Evolutionary conservation across 805 yeast genomes (phyloP).

Genomic region (Kodamaea hsintzibuensis): DNA sequence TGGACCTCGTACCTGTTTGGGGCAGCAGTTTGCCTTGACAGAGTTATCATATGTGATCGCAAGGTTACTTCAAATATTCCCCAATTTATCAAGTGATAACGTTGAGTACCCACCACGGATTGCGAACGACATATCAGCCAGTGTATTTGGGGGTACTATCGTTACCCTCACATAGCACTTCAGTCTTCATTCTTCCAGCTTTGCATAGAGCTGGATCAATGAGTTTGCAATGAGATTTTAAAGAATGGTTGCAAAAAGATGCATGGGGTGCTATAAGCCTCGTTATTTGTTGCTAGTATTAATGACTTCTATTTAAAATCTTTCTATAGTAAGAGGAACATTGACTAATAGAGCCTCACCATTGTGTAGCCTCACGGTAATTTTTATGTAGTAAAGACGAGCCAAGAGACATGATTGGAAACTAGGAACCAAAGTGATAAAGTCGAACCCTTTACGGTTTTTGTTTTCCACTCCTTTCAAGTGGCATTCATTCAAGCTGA

Average conservation of each 20-base stretch:
- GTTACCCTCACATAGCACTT: background rate
- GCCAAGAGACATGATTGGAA: conserved; percentile 40
- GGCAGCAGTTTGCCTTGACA: conserved; percentile 26
- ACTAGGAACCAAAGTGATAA: conserved; percentile 38
- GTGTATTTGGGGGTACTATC: background rate
- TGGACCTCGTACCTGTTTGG: conserved; percentile 26
- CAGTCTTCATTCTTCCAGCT: too few species aligned
- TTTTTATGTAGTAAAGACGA: conserved; percentile 36
- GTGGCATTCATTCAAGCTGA: conserved; percentile 31
- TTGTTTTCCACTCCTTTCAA: conserved; percentile 26
- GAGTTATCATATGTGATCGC: conserved; percentile 21
- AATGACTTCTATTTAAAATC: conserved; percentile 3
- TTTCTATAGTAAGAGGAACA: conserved; percentile 37
- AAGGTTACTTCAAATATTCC: conserved; percentile 20
- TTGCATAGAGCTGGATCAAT: background rate
- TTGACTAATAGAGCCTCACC: conserved; percentile 33
- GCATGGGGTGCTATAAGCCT: background rate
- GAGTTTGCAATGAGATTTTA: background rate
- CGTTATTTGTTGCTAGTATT: background rate
- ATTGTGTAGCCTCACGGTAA: conserved; percentile 29
- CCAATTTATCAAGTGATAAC: conserved; percentile 4
- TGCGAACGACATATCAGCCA: background rate
- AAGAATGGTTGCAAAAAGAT: conserved; percentile 1
- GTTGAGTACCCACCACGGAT: conserved; percentile 4
- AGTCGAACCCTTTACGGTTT: conserved; percentile 24